Base-by-base conservation (phyloP, 2,329 filamentous ascomycete genomes). In the Fusarium sp. region DNA sequence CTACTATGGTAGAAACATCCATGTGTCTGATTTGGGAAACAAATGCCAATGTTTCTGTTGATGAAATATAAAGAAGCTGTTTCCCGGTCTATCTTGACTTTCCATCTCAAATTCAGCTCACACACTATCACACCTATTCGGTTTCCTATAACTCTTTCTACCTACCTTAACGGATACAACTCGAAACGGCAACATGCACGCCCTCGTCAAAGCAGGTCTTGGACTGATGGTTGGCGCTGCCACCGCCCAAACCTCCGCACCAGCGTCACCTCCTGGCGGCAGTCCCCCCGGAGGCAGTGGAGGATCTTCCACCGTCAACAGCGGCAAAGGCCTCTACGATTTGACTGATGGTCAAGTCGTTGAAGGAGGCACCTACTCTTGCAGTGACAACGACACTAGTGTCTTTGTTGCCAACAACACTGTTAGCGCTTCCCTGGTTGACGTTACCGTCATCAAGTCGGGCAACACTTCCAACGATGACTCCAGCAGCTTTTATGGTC, bases 341-440 rank as follows among this genome's bases (percentile, higher is more conserved):
- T 24, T 70, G 11, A 60, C 40, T 3, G 29, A 70, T 14, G 68
- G 56, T 6, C 60, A 70, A 11, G 34, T 59, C 18, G 57, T 70
- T 35, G 47, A 64, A 6, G 68, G 65, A 11, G 65, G 65, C 22
- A 57, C 65, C 3, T 70, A 68, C 47, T 64, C 64, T 3, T 64
- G 64, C 40, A 60, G 37, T 2, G 31, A 35, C 2, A 64, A 64
- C 22, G 68, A 70, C 22, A 70, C 56, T 3, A 62, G 60, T n/a
- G 65, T 70, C 18, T 70, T 70, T 40, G 57, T 70, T 10, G 65
- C 68, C 29, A 70, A 70, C 47, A 58, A 62, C 35, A 70, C 68
- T 7, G 61, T 64, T n/a, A 64, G 38, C n/a, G 68, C 68, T 1
- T 58, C 40, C n/a, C 38, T 70, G 6, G 22, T 70, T 5, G 57